Evolutionary conservation across 164 flowering plant genomes (phyloP).

Genomic region (Taxillus chinensis): DNA sequence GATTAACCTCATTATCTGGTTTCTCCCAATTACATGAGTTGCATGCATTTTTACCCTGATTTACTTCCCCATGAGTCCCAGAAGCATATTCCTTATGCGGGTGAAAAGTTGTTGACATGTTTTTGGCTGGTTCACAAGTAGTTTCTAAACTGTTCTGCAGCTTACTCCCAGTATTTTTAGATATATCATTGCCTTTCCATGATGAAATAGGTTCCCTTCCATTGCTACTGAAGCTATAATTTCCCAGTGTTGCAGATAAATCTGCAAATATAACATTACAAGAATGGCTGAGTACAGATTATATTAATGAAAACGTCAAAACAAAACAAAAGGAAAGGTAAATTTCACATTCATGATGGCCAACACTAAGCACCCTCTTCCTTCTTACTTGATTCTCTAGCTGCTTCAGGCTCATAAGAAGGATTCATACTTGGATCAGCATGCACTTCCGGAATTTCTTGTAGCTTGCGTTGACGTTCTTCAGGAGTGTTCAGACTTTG

Average conservation of each 20-base stretch:
- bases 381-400: slow-evolving; percentile 10
- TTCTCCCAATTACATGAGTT: slow-evolving; percentile 11
- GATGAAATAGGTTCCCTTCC: slow-evolving; percentile 14
- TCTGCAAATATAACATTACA: slow-evolving; percentile 17
- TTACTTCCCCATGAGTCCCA: slow-evolving; percentile 5
- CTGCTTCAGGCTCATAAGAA: slow-evolving; percentile 32
- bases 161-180: slow-evolving; percentile 8
- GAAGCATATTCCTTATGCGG: slow-evolving; percentile 15
- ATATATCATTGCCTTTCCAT: slow-evolving; percentile 12
- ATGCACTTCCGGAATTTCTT: slow-evolving; percentile 44
- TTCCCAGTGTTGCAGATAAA: slow-evolving; percentile 7
- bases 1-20: slow-evolving; percentile 11
- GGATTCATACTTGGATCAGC: slow-evolving; percentile 49
- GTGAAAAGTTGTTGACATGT: slow-evolving; percentile 1
- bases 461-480: slow-evolving; percentile 39
- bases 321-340: neutral
- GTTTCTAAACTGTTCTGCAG: neutral
- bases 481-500: slow-evolving; percentile 46
- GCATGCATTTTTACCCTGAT: slow-evolving; percentile 7
- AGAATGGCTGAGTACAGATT: neutral
- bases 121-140: slow-evolving; percentile 2
- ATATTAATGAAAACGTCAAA: neutral
- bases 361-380: slow-evolving; percentile 22
- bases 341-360: neutral
- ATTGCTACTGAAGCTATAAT: slow-evolving; percentile 12